phyloP scores from a whole-genome alignment of 352 stramenopile genomes.

The Nothophytophthora sp. region DNA sequence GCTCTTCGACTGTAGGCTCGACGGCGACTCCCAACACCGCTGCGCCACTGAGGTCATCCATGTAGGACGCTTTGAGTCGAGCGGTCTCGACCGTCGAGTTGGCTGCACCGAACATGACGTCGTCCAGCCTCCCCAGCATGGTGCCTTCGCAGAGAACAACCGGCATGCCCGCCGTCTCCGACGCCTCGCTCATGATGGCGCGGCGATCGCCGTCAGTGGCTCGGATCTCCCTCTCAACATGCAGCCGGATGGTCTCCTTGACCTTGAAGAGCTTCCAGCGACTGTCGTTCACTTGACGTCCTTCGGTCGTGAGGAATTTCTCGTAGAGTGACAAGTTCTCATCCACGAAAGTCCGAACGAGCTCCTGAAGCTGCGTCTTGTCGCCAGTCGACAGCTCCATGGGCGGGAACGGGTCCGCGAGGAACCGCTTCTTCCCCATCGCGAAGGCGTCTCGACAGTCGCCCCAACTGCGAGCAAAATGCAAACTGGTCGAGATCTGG shows the following conservation, averaged over 20 bases:
- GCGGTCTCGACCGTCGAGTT: conserved; percentile 31
- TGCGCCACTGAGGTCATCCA: conserved; percentile 27
- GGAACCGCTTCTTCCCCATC: conserved; percentile 32
- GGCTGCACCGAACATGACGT: conserved; percentile 36
- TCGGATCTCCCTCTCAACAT: conserved; percentile 31
- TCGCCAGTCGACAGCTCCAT: conserved; percentile 30
- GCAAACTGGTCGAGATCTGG: too few species aligned
- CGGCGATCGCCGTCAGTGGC: conserved; percentile 26
- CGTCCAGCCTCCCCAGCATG: conserved; percentile 37
- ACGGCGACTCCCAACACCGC: conserved; percentile 23
- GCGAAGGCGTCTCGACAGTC: background rate
- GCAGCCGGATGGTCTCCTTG: conserved; percentile 29
- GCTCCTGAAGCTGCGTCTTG: conserved; percentile 36
- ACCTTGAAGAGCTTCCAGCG: conserved; percentile 50
- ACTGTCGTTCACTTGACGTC: conserved; percentile 28
- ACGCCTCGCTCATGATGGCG: conserved; percentile 30
- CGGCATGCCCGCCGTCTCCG: conserved; percentile 30
- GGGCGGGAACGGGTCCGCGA: conserved; percentile 38
- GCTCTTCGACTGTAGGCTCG: conserved; percentile 30
- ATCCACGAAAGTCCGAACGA: conserved; percentile 20
- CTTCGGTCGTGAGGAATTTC: conserved; percentile 18
- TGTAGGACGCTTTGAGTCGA: conserved; percentile 36
- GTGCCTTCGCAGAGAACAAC: conserved; percentile 29
- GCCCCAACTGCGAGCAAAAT: too few species aligned
- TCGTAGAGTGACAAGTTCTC: conserved; percentile 31